These are phyloP conservation scores for Pythium myriotylum DNA, from an alignment of 352 stramenopile genomes.

Conservation along the genomic window DNA sequence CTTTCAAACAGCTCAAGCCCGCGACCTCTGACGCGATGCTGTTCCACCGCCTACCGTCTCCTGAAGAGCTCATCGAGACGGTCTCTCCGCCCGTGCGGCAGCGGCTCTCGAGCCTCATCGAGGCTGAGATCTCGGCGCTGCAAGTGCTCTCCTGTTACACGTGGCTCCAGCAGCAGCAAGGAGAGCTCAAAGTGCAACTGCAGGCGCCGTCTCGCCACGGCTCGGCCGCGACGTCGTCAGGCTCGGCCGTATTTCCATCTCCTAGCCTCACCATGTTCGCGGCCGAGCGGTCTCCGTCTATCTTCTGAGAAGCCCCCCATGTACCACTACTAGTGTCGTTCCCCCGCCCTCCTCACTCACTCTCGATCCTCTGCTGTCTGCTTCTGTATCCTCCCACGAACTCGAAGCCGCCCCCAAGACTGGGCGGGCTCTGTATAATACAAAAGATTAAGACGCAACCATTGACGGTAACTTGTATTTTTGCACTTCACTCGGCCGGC, in stretches of 20 bases:
- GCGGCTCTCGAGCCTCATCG: constrained; percentile 70
- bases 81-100: constrained; percentile 71
- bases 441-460: too few species aligned
- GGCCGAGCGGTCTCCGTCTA: constrained; percentile 60
- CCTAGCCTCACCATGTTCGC: constrained; percentile 50
- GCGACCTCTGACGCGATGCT: background rate
- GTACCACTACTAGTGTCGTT: constrained; percentile 4
- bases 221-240: constrained; percentile 1
- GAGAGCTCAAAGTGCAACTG: constrained; percentile 29
- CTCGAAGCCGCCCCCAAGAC: background rate
- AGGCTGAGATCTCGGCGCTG: constrained; percentile 77
- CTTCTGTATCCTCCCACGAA: constrained; percentile 12
- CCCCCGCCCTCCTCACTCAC: background rate
- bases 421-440: constrained; percentile 17
- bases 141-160: constrained; percentile 82
- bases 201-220: constrained; percentile 26
- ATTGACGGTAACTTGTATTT: too few species aligned
- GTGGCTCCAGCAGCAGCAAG: constrained; percentile 49
- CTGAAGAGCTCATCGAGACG: constrained; percentile 78
- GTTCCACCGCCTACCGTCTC: constrained; percentile 52
- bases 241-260: constrained; percentile 10
- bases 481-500: constrained; percentile 1
- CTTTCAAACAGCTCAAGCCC: constrained; percentile 30
- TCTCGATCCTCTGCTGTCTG: background rate
- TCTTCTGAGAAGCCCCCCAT: constrained; percentile 44